phyloP scores from a whole-genome alignment of 192 early-diverging fungal genomes.

The Coemansia sp. region DNA sequence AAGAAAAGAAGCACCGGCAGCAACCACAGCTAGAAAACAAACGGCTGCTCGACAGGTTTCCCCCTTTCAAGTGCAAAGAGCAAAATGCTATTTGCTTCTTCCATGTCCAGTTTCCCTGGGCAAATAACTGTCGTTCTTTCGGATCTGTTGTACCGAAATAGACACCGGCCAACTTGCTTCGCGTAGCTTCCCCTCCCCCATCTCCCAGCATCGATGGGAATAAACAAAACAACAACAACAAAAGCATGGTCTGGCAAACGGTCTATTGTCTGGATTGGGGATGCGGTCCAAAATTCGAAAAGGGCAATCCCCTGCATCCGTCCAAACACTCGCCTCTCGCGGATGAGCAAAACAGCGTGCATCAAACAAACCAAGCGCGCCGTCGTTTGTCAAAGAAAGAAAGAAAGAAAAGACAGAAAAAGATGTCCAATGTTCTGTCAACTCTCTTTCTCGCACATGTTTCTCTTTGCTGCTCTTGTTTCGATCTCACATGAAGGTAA shows the following conservation, averaged over 20 bases:
- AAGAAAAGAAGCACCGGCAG: not conserved
- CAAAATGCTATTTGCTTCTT: too few species aligned
- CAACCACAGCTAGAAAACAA: too few species aligned
- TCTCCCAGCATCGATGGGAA: too few species aligned
- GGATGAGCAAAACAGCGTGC: not conserved
- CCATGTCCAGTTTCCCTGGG: too few species aligned
- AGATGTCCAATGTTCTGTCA: not conserved
- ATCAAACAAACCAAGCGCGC: not conserved
- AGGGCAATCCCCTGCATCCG: not conserved
- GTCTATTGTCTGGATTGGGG: not conserved
- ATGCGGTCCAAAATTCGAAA: not conserved
- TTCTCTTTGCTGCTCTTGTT: too few species aligned
- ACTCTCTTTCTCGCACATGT: too few species aligned
- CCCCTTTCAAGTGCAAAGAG: not conserved
- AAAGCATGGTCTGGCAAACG: not conserved
- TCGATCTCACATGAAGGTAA: too few species aligned
- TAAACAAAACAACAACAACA: not conserved
- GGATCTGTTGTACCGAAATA: not conserved
- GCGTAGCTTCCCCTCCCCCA: not conserved
- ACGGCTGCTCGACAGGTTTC: not conserved
- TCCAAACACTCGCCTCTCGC: not conserved
- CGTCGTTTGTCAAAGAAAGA: not conserved
- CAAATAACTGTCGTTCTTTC: not conserved
- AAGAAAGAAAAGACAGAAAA: not conserved
- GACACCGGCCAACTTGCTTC: not conserved